These are phyloP conservation scores for Arachnopeziza araneosa DNA, from an alignment of 2,329 filamentous ascomycete species.

Conservation along the genomic window DNA sequence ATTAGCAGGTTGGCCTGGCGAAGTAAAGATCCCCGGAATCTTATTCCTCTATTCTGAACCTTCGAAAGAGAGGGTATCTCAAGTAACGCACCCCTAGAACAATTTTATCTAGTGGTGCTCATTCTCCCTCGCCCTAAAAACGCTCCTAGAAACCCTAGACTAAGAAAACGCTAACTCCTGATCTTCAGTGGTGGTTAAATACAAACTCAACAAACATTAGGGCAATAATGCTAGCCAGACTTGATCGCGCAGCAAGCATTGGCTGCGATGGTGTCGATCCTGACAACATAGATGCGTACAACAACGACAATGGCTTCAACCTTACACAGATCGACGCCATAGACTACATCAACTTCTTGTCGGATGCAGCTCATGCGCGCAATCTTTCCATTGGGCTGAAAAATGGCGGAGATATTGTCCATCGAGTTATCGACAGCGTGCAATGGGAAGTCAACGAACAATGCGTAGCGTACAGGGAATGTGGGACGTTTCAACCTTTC, in stretches of 20 bases:
- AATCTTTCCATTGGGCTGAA: constrained; percentile 62
- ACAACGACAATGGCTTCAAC: constrained; percentile 53
- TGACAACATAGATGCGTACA: constrained; percentile 64
- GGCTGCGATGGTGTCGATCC: constrained; percentile 65
- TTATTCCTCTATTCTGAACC: too few relatives aligned
- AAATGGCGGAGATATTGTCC: constrained; percentile 54
- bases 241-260: constrained; percentile 53
- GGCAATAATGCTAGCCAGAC: constrained; percentile 54
- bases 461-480: constrained; percentile 58
- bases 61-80: too few relatives aligned
- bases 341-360: constrained; percentile 55
- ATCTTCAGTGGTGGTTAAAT: constrained; percentile 50
- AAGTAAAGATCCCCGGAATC: constrained; percentile 31
- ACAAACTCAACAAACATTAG: constrained; percentile 52
- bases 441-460: constrained; percentile 47
- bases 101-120: too few relatives aligned
- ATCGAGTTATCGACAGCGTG: constrained; percentile 5
- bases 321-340: constrained; percentile 53
- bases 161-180: too few relatives aligned
- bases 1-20: constrained; percentile 59
- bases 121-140: too few relatives aligned
- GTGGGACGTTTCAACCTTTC: constrained; percentile 51
- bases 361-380: constrained; percentile 44
- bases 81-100: too few relatives aligned
- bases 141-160: too few relatives aligned